phyloP scores from a whole-genome alignment of 305 asterid species.

The Fraxinus latifolia region DNA sequence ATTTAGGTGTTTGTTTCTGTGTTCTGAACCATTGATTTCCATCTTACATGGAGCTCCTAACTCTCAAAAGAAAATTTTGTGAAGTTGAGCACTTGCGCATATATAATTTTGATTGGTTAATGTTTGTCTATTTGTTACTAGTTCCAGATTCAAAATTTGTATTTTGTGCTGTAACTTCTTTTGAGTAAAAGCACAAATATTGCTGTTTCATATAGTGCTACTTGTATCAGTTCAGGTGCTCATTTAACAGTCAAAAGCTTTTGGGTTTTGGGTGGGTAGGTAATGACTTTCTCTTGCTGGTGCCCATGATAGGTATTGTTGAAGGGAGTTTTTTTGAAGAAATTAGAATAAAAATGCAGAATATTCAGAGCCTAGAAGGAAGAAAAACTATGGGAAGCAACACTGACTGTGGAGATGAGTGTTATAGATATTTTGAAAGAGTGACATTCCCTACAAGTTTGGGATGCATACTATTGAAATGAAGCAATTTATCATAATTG shows the following conservation, averaged over 20 bases:
- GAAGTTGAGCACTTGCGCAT: neutral
- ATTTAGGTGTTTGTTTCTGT: neutral
- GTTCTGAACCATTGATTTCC: conserved; percentile 2
- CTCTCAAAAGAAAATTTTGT: neutral
- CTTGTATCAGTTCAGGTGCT: neutral
- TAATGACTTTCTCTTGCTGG: neutral
- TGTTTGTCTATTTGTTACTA: neutral
- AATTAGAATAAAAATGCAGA: neutral
- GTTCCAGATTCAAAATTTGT: neutral
- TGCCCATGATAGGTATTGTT: neutral
- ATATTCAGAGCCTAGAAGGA: neutral
- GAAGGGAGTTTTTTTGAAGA: neutral
- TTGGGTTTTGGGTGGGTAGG: neutral
- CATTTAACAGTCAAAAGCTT: neutral
- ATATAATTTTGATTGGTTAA: neutral
- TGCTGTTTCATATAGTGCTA: neutral
- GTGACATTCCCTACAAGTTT: neutral
- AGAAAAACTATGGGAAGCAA: neutral
- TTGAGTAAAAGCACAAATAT: neutral
- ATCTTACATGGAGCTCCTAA: neutral
- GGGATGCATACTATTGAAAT: neutral
- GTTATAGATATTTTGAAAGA: neutral
- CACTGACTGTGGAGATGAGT: neutral
- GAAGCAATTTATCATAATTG: neutral
- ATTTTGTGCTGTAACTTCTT: neutral